phyloP scores from a whole-genome alignment of 2,329 filamentous ascomycete genomes.

The Thielaviopsis ethacetica region DNA sequence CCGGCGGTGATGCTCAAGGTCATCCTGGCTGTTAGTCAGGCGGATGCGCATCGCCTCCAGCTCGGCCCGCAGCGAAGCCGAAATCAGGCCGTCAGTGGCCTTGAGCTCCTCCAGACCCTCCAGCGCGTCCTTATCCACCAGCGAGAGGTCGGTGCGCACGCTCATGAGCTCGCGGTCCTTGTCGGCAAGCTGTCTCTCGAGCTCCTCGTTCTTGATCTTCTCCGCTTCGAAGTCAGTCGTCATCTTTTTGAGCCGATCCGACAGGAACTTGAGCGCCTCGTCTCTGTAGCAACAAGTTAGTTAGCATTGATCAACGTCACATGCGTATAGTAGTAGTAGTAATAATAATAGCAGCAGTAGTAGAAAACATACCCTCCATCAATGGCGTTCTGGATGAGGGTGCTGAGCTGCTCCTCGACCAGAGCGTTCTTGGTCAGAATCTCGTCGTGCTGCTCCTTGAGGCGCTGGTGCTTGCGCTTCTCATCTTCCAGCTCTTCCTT shows the following conservation, averaged over 20 bases:
- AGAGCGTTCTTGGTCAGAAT: slow-evolving; percentile 42
- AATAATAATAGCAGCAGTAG: background rate
- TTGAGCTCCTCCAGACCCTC: slow-evolving; percentile 42
- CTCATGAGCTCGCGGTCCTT: slow-evolving; percentile 38
- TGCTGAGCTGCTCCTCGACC: slow-evolving; percentile 39
- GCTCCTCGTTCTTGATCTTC: slow-evolving; percentile 25
- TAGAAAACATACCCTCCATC: slow-evolving; percentile 37
- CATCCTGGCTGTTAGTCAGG: slow-evolving; percentile 29
- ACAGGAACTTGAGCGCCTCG: slow-evolving; percentile 19
- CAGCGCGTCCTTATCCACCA: slow-evolving; percentile 35
- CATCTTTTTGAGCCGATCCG: slow-evolving; percentile 24
- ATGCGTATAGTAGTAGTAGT: background rate
- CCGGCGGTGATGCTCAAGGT: slow-evolving; percentile 40
- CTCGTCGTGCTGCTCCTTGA: slow-evolving; percentile 39
- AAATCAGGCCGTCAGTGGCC: slow-evolving; percentile 40
- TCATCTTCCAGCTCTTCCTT: slow-evolving; percentile 40
- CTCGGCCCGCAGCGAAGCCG: slow-evolving; percentile 40
- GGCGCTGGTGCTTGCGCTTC: slow-evolving; percentile 30
- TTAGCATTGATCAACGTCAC: background rate
- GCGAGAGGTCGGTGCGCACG: slow-evolving; percentile 35
- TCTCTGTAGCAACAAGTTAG: slow-evolving; percentile 6
- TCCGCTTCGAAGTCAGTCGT: slow-evolving; percentile 31
- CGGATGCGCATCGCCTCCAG: slow-evolving; percentile 38
- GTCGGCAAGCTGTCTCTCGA: slow-evolving; percentile 34
- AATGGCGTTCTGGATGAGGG: slow-evolving; percentile 33